Base-by-base conservation (phyloP, 2,329 filamentous ascomycete genomes). In the Talaromyces piceae region DNA sequence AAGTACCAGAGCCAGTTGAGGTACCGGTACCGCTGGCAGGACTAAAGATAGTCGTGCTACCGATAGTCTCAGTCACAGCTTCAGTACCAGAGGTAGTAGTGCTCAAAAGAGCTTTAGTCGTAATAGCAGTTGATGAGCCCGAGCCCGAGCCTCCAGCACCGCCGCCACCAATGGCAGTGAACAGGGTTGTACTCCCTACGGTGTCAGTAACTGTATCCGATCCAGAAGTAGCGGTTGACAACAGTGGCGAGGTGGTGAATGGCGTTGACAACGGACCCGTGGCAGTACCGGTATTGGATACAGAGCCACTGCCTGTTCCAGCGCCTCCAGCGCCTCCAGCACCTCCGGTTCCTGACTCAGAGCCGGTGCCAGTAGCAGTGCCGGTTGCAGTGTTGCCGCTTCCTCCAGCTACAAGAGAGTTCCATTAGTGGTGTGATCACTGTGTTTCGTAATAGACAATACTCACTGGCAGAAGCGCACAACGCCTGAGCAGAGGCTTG, bases 401-500 rank as follows among this genome's bases (percentile, higher is more conserved):
- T 43, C 52, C 50, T 44, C n/a, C 20, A 49, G 13, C 20, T 49
- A 43, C 26, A 43, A 9, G 6, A 43, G 6, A 9, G 4, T 16
- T 3, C 4, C 13, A 22, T 43, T 25, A 43, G 39, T 23, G 20
- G 25, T 25, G 20, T n/a, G 20, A 43, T 16, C 11, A 12, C 9
- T 3, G 20, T 18, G 12, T 20, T 20, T 16, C 30, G 6, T 9
- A n/a, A 25, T 26, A 9, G 25, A 13, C 12, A 41, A n/a, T 12
- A 47, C 54, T 45, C 30, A 56, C 54, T 39, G 28, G 49, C 61
- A 61, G 58, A 57, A 52, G 64, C 61, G 58, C 72, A 74, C 52
- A 67, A 61, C 22, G 54, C 53, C n/a, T 64, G 54, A 37, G 67
- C 71, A 45, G 62, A 65, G 2, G 57, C 31, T 30, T 69, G 56